These are phyloP conservation scores for Saccharomycopsis capsularis DNA, from an alignment of 805 yeast species.

Conservation along the genomic window DNA sequence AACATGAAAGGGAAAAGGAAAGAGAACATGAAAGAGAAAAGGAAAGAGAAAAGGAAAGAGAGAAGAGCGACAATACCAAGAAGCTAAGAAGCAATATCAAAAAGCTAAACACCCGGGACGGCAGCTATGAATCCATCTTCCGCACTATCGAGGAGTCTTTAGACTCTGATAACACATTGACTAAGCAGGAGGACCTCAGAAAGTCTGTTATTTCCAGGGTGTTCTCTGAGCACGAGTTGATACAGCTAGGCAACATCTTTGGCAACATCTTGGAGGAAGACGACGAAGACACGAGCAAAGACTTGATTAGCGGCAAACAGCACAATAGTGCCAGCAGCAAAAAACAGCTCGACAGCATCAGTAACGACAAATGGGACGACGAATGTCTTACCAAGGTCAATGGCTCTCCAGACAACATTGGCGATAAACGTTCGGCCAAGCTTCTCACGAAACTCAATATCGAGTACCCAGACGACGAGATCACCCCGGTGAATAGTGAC, in stretches of 20 bases:
- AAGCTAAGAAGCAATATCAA: too few relatives aligned
- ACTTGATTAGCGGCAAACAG: neutral
- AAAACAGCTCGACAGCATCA: neutral
- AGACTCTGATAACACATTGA: neutral
- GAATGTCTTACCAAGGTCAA: conserved; percentile 17
- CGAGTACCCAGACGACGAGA: neutral
- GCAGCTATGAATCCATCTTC: conserved; percentile 2
- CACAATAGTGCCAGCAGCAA: neutral
- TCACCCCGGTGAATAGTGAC: neutral
- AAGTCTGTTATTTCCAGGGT: conserved; percentile 18
- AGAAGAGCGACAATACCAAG: neutral
- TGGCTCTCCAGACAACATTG: conserved; percentile 10
- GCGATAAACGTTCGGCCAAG: too few relatives aligned
- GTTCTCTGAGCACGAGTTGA: conserved; percentile 18
- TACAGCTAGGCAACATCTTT: conserved; percentile 15
- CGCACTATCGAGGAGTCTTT: conserved; percentile 1
- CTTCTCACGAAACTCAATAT: too few relatives aligned
- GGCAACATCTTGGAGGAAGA: conserved; percentile 2
- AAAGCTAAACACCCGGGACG: neutral
- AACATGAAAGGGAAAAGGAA: too few relatives aligned
- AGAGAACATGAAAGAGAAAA: too few relatives aligned
- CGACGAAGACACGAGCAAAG: neutral
- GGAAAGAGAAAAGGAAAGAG: neutral
- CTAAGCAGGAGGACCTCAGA: conserved; percentile 5
- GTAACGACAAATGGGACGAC: conserved; percentile 6